Evolutionary conservation across 129 eudicot species (phyloP).

Genomic region (Rutidosis leptorrhynchoides): DNA sequence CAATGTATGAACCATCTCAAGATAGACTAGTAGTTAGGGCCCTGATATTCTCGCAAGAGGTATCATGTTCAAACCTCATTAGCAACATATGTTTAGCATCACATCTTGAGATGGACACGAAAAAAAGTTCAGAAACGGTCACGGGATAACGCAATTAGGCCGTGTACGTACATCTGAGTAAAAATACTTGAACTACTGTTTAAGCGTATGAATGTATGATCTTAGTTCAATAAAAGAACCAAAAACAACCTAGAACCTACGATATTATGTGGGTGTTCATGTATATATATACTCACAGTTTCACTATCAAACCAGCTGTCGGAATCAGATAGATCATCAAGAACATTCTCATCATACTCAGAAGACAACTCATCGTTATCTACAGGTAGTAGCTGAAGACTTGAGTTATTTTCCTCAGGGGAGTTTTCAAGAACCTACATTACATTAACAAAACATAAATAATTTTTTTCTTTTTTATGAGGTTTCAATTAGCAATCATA

Average conservation of each 20-base stretch:
- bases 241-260: not conserved
- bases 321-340: constrained; percentile 58
- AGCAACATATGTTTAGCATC: too few relatives aligned
- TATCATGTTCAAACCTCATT: too few relatives aligned
- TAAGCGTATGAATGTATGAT: constrained; percentile 1
- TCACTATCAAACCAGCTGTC: constrained; percentile 58
- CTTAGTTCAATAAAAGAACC: constrained; percentile 2
- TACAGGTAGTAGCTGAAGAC: constrained; percentile 32
- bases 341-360: constrained; percentile 59
- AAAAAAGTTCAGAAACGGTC: too few relatives aligned
- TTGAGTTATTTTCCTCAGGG: constrained; percentile 29
- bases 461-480: not conserved
- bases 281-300: constrained; percentile 31
- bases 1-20: too few relatives aligned
- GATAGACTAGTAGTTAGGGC: too few relatives aligned
- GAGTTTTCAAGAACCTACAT: constrained; percentile 53
- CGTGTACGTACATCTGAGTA: too few relatives aligned
- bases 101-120: too few relatives aligned
- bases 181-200: too few relatives aligned
- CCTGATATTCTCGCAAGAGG: too few relatives aligned
- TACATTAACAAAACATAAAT: constrained; percentile 13
- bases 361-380: constrained; percentile 57
- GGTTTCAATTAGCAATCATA: not conserved
- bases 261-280: not conserved
- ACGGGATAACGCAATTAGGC: too few relatives aligned